These are phyloP conservation scores for Pinus albicaulis DNA, from an alignment of 75 land plant species.

Conservation along the genomic window DNA sequence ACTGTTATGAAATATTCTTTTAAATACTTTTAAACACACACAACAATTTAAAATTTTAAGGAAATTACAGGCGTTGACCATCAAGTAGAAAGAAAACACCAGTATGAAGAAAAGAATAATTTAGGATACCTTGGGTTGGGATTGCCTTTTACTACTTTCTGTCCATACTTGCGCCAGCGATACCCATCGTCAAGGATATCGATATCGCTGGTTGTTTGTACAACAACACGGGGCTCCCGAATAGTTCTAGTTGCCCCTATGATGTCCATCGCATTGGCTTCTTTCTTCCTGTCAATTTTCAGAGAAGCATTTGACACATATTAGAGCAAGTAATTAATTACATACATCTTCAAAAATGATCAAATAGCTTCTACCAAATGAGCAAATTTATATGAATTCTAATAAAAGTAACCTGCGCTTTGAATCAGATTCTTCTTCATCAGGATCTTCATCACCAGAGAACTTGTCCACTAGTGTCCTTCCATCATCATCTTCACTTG, in stretches of 20 bases:
- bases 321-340: background rate
- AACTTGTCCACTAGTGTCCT: slow-evolving; percentile 16
- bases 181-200: slow-evolving; percentile 78
- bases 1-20: background rate
- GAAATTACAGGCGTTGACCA: background rate
- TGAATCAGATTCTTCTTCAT: slow-evolving; percentile 57
- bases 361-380: background rate
- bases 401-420: slow-evolving; percentile 40
- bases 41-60: background rate
- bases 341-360: background rate
- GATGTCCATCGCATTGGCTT: slow-evolving; percentile 10
- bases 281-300: slow-evolving; percentile 40
- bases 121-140: slow-evolving; percentile 56
- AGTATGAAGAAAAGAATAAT: background rate
- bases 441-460: slow-evolving; percentile 41
- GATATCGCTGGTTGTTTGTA: slow-evolving; percentile 65
- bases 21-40: background rate
- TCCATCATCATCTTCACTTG: slow-evolving; percentile 49
- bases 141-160: slow-evolving; percentile 73
- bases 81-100: background rate
- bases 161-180: slow-evolving; percentile 76
- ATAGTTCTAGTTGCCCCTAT: slow-evolving; percentile 38
- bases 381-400: background rate
- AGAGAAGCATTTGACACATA: background rate
- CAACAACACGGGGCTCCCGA: slow-evolving; percentile 68